Evolutionary conservation across 129 eudicot genomes (phyloP), one percentile per base, ranked within the genome.

Genomic region (Kitagawia praeruptora): DNA sequence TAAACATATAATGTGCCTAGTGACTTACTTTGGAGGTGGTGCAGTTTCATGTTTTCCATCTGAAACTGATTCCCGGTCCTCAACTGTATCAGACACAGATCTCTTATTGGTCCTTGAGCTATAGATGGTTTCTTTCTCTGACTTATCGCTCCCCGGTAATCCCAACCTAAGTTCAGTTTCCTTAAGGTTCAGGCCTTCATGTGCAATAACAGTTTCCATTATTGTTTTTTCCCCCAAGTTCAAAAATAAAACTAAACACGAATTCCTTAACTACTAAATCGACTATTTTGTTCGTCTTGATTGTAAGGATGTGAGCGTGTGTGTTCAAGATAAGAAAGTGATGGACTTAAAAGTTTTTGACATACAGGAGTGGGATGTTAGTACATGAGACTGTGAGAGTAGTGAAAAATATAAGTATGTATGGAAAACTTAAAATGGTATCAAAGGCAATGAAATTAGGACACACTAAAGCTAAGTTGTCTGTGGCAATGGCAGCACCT

Each of bases 151-250:
- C 19, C 98, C 98, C 0, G 98, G 98, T 61, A 93, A 82, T 6
- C 96, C 98, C 53, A 93, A 80, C 75, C 93, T 86, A 23, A 93
- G 86, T 85, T 89, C 93, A 49, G 93, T 89, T 49, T 85, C 92
- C 83, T 89, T 79, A 2, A 86, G 90, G 81, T 88, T 85, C 40
- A 90, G 82, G 69, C 90, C 93, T 64, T 78, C 89, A 80, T 81
- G 82, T 58, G 85, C 82, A 85, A 81, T 77, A 48, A 42, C 31
- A 70, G 23, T 67, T 61, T 83, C 87, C 86, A 84, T 75, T 81
- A 19, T 19, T 21, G 16, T 6, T 34, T 7, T 8, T 9, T 9
- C 37, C 25, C 42, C 27, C 31, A 41, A 23, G 25, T 27, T 8
- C 1, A 28, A 47, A 66, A 42, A 51, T 18, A 40, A 45, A 72